These are phyloP conservation scores for Juglanconis oblonga DNA, from an alignment of 2,329 filamentous ascomycete genomes.

Conservation along the genomic window DNA sequence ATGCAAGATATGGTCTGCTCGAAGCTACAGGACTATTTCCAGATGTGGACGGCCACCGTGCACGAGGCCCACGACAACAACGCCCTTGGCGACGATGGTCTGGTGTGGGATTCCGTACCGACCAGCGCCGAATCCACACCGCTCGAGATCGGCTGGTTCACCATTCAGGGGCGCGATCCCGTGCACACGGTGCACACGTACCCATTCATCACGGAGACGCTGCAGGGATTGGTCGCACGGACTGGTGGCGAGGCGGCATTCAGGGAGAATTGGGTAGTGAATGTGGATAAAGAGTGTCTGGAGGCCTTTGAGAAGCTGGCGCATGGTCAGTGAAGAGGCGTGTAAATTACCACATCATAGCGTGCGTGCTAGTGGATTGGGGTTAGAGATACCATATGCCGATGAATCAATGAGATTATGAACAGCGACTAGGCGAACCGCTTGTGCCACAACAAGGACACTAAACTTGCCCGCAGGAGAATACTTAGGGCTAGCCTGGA, in stretches of 20 bases:
- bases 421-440: not conserved
- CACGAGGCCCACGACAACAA: constrained; percentile 62
- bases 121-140: constrained; percentile 54
- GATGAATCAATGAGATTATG: not conserved
- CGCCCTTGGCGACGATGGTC: constrained; percentile 47
- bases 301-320: constrained; percentile 53
- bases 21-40: constrained; percentile 69
- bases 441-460: not conserved
- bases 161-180: constrained; percentile 58
- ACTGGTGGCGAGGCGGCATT: constrained; percentile 66
- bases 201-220: constrained; percentile 59
- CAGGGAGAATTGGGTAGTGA: constrained; percentile 65
- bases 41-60: constrained; percentile 71
- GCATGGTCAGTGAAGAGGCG: not conserved
- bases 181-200: constrained; percentile 65
- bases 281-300: constrained; percentile 72
- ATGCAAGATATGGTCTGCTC: constrained; percentile 56
- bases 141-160: constrained; percentile 50
- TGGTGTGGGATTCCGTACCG: constrained; percentile 42
- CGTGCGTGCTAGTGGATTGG: not conserved
- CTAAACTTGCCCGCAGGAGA: too few species aligned
- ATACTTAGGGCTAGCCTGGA: too few species aligned
- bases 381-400: not conserved
- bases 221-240: constrained; percentile 56
- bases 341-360: not conserved